These are phyloP conservation scores for Aspergillus carbonarius DNA, from an alignment of 2,329 filamentous ascomycete species.

Conservation along the genomic window DNA sequence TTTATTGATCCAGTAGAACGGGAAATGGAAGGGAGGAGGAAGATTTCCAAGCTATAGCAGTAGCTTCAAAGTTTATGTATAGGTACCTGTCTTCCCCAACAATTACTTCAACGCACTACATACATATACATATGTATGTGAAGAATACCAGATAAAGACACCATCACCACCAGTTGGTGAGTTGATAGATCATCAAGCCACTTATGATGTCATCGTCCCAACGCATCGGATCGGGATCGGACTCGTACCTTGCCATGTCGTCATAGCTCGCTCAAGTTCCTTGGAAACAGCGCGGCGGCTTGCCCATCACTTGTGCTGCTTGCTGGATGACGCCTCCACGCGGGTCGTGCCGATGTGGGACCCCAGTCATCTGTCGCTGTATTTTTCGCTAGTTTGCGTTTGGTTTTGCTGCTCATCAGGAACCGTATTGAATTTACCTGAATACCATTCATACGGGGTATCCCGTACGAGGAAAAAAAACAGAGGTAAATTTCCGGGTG, in stretches of 20 bases:
- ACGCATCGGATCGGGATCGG: background rate
- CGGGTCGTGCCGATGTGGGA: conserved; percentile 24
- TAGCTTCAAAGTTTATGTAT: too few relatives aligned
- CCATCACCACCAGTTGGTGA: too few relatives aligned
- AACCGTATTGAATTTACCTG: background rate
- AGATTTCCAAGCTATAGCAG: too few relatives aligned
- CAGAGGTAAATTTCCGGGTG: background rate
- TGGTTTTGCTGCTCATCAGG: background rate
- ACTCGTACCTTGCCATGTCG: background rate
- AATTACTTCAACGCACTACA: too few relatives aligned
- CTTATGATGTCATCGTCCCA: background rate
- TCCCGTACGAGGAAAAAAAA: background rate
- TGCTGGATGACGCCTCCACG: conserved; percentile 6
- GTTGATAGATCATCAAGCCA: too few relatives aligned
- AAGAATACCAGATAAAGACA: too few relatives aligned
- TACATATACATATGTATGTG: too few relatives aligned
- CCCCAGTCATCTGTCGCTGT: background rate
- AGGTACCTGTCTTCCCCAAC: too few relatives aligned
- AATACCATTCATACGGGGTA: background rate
- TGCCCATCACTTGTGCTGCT: background rate
- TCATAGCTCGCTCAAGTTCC: conserved; percentile 1
- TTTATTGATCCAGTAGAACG: too few relatives aligned
- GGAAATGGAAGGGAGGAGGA: too few relatives aligned
- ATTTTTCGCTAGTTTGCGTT: conserved; percentile 2
- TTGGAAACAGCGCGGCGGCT: background rate